A percentile compares a stretch with the other conserved stretches of the same genome.
These are phyloP conservation scores for Zasmidium angulare DNA, from an alignment of 2,329 filamentous ascomycete species.

Conservation along the genomic window DNA sequence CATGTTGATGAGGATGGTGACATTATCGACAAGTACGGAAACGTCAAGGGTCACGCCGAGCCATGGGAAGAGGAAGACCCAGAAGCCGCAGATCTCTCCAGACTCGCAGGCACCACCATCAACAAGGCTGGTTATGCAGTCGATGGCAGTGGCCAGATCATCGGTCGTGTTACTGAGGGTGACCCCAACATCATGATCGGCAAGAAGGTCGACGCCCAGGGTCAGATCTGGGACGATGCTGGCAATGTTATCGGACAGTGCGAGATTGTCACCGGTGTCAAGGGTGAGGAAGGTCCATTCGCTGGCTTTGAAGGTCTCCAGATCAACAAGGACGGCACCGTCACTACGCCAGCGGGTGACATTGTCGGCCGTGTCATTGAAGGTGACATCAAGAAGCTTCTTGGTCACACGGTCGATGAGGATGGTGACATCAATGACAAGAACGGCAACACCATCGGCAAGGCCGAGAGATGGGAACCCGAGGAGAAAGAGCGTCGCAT, in stretches of 20 bases:
- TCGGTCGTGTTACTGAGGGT: constrained; percentile 59
- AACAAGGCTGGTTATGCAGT: constrained; percentile 65
- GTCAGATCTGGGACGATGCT: constrained; percentile 64
- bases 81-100: constrained; percentile 55
- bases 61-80: constrained; percentile 54
- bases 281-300: constrained; percentile 56
- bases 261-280: constrained; percentile 55
- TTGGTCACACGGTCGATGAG: constrained; percentile 52
- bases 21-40: constrained; percentile 71
- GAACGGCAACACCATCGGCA: constrained; percentile 54
- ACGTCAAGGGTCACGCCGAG: constrained; percentile 61
- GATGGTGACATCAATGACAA: constrained; percentile 55
- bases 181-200: constrained; percentile 58
- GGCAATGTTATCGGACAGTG: constrained; percentile 61
- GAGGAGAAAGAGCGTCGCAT: constrained; percentile 55
- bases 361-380: constrained; percentile 53
- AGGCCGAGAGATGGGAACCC: constrained; percentile 54
- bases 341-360: constrained; percentile 47
- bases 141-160: constrained; percentile 58
- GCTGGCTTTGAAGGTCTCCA: constrained; percentile 58
- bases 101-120: constrained; percentile 61
- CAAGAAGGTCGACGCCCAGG: constrained; percentile 62
- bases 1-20: constrained; percentile 80
- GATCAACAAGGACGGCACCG: constrained; percentile 59
- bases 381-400: constrained; percentile 53